These are phyloP conservation scores for Schizophyllum amplum DNA, from an alignment of 1,284 basidiomycete species.

Conservation along the genomic window DNA sequence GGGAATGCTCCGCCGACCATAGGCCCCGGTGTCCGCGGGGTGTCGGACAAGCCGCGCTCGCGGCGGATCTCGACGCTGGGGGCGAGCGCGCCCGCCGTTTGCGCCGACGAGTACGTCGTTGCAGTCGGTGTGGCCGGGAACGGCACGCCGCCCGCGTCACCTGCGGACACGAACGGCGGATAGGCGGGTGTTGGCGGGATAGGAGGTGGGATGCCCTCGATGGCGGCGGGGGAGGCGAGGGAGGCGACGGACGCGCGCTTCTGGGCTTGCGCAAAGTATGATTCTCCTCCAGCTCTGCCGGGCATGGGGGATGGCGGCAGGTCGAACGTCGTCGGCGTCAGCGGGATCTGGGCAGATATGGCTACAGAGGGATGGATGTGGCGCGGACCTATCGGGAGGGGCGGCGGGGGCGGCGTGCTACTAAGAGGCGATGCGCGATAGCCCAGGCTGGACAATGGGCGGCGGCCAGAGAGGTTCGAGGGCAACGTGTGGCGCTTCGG, in stretches of 20 bases:
- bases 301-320: not conserved
- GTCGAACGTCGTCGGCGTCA: constrained; percentile 8
- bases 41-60: constrained; percentile 31
- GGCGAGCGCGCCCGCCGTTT: constrained; percentile 37
- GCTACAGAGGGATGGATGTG: constrained; percentile 9
- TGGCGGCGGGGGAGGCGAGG: not conserved
- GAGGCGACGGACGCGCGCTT: not conserved
- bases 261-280: not conserved
- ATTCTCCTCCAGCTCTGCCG: not conserved
- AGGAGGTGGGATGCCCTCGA: constrained; percentile 28
- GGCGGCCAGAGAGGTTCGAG: constrained; percentile 5
- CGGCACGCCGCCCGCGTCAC: not conserved
- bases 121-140: not conserved
- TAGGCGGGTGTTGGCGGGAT: constrained; percentile 71
- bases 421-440: constrained; percentile 20
- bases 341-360: constrained; percentile 5
- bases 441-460: constrained; percentile 15
- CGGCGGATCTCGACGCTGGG: constrained; percentile 59
- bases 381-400: constrained; percentile 9
- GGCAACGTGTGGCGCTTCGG: constrained; percentile 51
- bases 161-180: constrained; percentile 32
- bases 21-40: constrained; percentile 52
- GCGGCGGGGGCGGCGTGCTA: constrained; percentile 25
- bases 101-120: constrained; percentile 28
- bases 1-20: constrained; percentile 30